Base-by-base conservation (phyloP, 768 basidiomycete species). In the Agrocybe praecox region DNA sequence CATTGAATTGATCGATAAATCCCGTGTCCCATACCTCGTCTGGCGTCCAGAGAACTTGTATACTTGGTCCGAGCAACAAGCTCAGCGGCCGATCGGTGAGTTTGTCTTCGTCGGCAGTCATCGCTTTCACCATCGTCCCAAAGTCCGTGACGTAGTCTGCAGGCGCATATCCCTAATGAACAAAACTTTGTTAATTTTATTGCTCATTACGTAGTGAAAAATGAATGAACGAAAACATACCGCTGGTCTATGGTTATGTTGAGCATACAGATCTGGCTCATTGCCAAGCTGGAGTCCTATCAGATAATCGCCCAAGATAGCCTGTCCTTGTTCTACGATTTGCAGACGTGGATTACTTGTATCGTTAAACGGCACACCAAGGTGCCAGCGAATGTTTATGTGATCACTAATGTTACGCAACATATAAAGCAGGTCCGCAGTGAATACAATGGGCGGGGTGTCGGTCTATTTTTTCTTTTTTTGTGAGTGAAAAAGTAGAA, bases 231-330 rank as follows among this genome's bases (percentile, higher is more conserved):
- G 8, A 34, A 34, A 2, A 2, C 26, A n/a, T 24, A 49, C 48
- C 48, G 57, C n/a, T 1, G 70, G 67, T n/a, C 78, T 73, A 62
- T 78, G 76, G 0, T 64, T 66, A 56, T 78, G 78, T 32, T 60
- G 53, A 6, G 63, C 77, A 56, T 82, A 85, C 45, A 82, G 71
- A 66, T 83, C 81, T 18, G 73, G 81, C 70, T 90, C 89, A 70
- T 92, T 91, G 2, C 85, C 89, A 3, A 84, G 79, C 68, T 91
- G 87, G 21, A 89, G 72, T 0, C 87, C 90, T 24, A 89, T 67
- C 15, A 93, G 75, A 55, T 79, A 73, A 57, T 82, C 72, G 1
- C 91, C 92, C 1, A 93, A 75, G 56, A 91, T 85, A 18, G 69
- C 55, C 61, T 91, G 80, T 4, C 83, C 86, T 52, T 74, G 68